Conservation (phyloP, 2,329 filamentous ascomycete species). For the Alternaria dauci region DNA sequence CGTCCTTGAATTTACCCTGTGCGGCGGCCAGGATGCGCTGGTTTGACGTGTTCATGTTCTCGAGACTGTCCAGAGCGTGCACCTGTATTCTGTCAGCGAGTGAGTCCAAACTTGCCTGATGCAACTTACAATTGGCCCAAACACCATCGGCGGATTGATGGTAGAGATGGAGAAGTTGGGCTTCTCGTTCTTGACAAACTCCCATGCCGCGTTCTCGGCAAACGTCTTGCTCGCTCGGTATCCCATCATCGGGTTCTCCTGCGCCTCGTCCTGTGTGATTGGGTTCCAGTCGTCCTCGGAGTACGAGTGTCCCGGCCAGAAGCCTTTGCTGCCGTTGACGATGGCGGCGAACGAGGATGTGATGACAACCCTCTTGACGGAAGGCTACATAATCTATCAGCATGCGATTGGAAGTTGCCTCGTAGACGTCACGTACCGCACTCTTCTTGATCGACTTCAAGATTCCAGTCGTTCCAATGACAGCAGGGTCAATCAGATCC, state of each 20-base stretch:
- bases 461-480: slow-evolving; percentile 70
- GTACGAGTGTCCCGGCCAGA: slow-evolving; percentile 59
- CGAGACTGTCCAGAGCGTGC: slow-evolving; percentile 68
- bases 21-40: slow-evolving; percentile 70
- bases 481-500: slow-evolving; percentile 66
- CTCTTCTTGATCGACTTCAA: slow-evolving; percentile 63
- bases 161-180: slow-evolving; percentile 60
- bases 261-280: slow-evolving; percentile 60
- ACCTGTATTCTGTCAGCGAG: slow-evolving; percentile 33
- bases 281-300: slow-evolving; percentile 67
- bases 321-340: slow-evolving; percentile 63
- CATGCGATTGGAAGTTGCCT: neutral
- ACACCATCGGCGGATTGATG: slow-evolving; percentile 61
- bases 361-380: slow-evolving; percentile 76
- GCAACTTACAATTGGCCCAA: slow-evolving; percentile 58
- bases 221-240: slow-evolving; percentile 70
- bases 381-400: slow-evolving; percentile 49
- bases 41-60: slow-evolving; percentile 77
- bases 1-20: slow-evolving; percentile 67
- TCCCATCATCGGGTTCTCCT: slow-evolving; percentile 53
- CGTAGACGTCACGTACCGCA: neutral
- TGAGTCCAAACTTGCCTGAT: neutral
- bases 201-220: slow-evolving; percentile 64
- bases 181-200: slow-evolving; percentile 61
- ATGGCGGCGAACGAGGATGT: slow-evolving; percentile 76